Conservation (phyloP, 2,329 filamentous ascomycete genomes). For the Phaeosphaeriaceae sp. region DNA sequence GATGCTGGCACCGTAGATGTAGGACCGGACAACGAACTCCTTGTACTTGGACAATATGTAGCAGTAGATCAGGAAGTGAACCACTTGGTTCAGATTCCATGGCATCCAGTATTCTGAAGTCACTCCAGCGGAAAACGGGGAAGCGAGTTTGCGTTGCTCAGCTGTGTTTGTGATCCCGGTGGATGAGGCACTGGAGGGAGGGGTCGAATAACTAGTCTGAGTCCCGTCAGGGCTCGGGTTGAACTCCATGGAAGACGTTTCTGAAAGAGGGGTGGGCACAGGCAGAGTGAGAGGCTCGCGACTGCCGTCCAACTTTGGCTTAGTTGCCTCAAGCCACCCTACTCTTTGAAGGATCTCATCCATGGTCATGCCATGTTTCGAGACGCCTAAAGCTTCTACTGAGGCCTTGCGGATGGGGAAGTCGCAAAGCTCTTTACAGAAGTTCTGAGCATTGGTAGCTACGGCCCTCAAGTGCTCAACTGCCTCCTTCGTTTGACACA, state of each 20-base stretch:
- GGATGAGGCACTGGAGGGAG: not conserved
- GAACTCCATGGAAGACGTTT: not conserved
- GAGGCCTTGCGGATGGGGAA: not conserved
- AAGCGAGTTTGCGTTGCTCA: not conserved
- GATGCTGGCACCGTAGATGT: slow-evolving; percentile 5
- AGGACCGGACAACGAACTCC: not conserved
- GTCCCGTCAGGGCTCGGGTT: not conserved
- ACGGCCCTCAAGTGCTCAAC: not conserved
- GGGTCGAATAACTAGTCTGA: not conserved
- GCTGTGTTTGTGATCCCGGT: not conserved
- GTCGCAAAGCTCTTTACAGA: not conserved
- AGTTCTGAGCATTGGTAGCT: not conserved
- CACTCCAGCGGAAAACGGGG: not conserved
- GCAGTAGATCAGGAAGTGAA: slow-evolving; percentile 7
- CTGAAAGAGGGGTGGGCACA: too few relatives aligned
- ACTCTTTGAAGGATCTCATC: not conserved
- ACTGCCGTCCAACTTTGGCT: not conserved
- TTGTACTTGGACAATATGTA: slow-evolving; percentile 10
- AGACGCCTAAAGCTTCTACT: not conserved
- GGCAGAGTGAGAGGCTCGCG: not conserved
- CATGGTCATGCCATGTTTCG: not conserved
- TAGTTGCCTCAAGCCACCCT: not conserved
- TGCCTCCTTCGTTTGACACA: not conserved
- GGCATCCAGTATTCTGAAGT: not conserved
- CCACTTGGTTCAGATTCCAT: slow-evolving; percentile 7